These are phyloP conservation scores for Chlorella sp. DNA, from an alignment of 139 green algal genomes.

Conservation along the genomic window DNA sequence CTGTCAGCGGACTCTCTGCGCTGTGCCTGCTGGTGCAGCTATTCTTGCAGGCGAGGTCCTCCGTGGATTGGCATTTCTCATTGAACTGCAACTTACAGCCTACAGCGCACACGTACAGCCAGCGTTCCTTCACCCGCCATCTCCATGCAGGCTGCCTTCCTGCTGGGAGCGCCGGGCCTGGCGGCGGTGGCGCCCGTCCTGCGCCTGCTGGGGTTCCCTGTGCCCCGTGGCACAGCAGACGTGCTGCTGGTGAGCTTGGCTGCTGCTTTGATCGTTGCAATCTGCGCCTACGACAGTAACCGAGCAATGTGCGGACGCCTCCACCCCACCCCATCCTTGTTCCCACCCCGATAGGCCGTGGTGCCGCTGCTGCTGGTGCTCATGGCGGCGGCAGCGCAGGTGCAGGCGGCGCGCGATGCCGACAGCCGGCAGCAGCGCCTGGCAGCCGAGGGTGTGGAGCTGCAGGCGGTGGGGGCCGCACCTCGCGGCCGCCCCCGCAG, in stretches of 20 bases:
- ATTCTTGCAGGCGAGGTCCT: neutral
- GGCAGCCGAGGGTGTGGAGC: neutral
- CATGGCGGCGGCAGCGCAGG: too few species aligned
- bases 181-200: neutral
- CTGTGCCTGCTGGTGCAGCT: conserved; percentile 20
- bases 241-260: neutral
- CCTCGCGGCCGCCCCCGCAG: neutral
- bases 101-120: too few species aligned
- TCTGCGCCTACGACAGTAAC: too few species aligned
- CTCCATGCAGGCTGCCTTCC: conserved; percentile 8
- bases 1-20: conserved; percentile 7
- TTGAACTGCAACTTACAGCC: too few species aligned
- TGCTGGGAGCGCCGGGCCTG: conserved; percentile 2
- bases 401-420: neutral
- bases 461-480: neutral
- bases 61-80: too few species aligned
- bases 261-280: too few species aligned
- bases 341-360: neutral
- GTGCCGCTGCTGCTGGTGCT: too few species aligned
- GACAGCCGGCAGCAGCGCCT: neutral
- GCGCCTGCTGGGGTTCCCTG: neutral
- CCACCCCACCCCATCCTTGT: neutral
- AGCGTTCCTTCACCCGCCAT: too few species aligned
- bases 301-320: too few species aligned
- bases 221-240: neutral